phyloP scores from a whole-genome alignment of 441 rosid species.

The Populus tomentosa region DNA sequence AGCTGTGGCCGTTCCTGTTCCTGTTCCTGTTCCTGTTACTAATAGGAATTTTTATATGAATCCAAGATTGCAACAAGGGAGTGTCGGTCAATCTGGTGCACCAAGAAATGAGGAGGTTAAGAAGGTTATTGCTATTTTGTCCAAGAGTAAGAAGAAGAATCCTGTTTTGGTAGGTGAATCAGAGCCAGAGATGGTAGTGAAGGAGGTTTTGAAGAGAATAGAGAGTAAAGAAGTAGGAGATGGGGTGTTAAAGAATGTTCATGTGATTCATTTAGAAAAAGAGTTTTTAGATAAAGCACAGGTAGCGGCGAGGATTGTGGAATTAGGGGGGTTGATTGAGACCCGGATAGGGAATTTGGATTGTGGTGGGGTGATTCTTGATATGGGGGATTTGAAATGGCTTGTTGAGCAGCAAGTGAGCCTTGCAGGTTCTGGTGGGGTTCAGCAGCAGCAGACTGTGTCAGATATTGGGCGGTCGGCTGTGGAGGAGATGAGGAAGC shows the following conservation, averaged over 20 bases:
- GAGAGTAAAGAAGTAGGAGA: slow-evolving; percentile 56
- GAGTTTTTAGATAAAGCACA: slow-evolving; percentile 50
- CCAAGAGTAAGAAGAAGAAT: slow-evolving; percentile 59
- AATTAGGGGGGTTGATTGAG: slow-evolving; percentile 52
- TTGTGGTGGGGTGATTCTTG: slow-evolving; percentile 59
- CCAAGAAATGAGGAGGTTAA: slow-evolving; percentile 57
- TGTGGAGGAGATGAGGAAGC: slow-evolving; percentile 61
- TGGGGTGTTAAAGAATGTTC: slow-evolving; percentile 48
- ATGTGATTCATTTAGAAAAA: slow-evolving; percentile 57
- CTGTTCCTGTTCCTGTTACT: not conserved
- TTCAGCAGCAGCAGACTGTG: slow-evolving; percentile 42
- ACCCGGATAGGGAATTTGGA: slow-evolving; percentile 33
- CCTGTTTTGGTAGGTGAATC: slow-evolving; percentile 84
- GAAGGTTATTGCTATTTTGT: slow-evolving; percentile 58
- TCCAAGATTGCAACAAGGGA: slow-evolving; percentile 62
- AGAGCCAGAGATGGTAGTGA: slow-evolving; percentile 65
- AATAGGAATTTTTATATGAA: slow-evolving; percentile 49
- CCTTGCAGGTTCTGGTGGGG: slow-evolving; percentile 22
- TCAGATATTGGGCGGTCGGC: slow-evolving; percentile 45
- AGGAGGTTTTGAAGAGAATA: slow-evolving; percentile 56
- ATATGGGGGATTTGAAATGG: slow-evolving; percentile 96
- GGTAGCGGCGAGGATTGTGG: slow-evolving; percentile 39
- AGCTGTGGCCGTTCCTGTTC: too few relatives aligned
- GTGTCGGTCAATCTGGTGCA: slow-evolving; percentile 32
- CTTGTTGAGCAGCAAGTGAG: slow-evolving; percentile 53